phyloP scores from a whole-genome alignment of 73 alveolate species.

The Paramecium sexaurelia region DNA sequence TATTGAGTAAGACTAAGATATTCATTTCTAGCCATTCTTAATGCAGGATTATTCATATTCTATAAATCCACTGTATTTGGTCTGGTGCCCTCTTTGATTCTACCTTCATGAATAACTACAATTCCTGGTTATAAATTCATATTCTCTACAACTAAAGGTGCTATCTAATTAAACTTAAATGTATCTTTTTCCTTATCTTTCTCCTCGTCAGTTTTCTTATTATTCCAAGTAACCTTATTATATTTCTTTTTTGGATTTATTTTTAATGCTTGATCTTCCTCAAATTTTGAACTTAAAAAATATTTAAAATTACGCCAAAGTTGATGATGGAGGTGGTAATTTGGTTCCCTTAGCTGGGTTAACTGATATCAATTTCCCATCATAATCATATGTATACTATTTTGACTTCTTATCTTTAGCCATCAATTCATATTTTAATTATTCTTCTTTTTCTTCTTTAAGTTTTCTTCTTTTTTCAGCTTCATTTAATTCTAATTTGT shows the following conservation, averaged over 20 bases:
- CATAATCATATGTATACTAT: constrained; percentile 34
- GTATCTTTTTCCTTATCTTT: constrained; percentile 50
- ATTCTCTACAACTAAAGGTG: constrained; percentile 51
- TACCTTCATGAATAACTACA: neutral
- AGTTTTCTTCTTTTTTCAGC: constrained; percentile 37
- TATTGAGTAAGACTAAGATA: constrained; percentile 1
- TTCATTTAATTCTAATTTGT: constrained; percentile 28
- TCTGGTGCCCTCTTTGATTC: constrained; percentile 18
- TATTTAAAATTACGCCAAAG: neutral
- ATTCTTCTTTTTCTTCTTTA: constrained; percentile 54
- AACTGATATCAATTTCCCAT: constrained; percentile 49
- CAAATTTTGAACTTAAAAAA: constrained; percentile 1
- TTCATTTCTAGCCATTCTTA: constrained; percentile 52
- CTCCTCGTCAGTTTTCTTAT: neutral
- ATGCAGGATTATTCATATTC: neutral
- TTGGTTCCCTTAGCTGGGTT: neutral
- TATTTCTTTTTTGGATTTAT: neutral
- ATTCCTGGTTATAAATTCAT: constrained; percentile 42
- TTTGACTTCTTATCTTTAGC: constrained; percentile 48
- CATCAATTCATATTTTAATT: constrained; percentile 52
- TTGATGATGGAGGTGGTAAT: neutral
- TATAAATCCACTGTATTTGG: constrained; percentile 28
- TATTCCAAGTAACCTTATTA: neutral
- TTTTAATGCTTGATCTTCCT: neutral
- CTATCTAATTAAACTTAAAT: neutral